These are phyloP conservation scores for Emericellopsis atlantica DNA, from an alignment of 2,329 filamentous ascomycete species.

Conservation along the genomic window DNA sequence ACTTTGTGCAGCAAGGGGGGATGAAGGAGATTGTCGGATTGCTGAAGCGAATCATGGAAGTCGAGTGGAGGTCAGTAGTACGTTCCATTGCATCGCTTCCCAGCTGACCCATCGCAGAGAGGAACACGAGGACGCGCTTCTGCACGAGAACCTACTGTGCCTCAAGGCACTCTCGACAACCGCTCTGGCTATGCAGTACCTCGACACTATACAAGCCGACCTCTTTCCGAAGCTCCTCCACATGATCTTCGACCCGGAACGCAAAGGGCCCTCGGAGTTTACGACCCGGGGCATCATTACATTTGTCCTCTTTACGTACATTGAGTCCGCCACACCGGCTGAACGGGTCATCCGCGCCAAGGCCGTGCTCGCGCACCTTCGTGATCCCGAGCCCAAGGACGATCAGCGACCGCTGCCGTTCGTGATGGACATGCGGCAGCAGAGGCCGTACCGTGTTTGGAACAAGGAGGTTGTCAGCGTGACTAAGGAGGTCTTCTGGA, in stretches of 20 bases:
- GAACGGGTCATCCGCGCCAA: conserved; percentile 58
- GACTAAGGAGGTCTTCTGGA: conserved; percentile 98
- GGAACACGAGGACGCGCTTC: conserved; percentile 85
- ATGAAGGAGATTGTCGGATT: conserved; percentile 85
- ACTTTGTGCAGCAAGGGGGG: conserved; percentile 77
- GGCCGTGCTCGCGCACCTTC: conserved; percentile 67
- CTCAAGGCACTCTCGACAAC: conserved; percentile 92
- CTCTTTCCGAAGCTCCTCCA: conserved; percentile 77
- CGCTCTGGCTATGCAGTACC: conserved; percentile 68
- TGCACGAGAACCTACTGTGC: conserved; percentile 86
- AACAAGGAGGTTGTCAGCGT: conserved; percentile 85
- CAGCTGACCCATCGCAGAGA: conserved; percentile 39
- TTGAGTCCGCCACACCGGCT: conserved; percentile 50
- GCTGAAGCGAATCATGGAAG: conserved; percentile 81
- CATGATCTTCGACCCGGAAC: conserved; percentile 95
- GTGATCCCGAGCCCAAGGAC: conserved; percentile 66
- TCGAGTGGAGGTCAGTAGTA: conserved; percentile 76
- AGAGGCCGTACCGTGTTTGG: conserved; percentile 86
- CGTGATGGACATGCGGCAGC: conserved; percentile 76
- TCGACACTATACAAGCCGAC: conserved; percentile 65
- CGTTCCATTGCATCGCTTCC: neutral
- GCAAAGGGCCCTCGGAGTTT: conserved; percentile 94
- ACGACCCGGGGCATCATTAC: conserved; percentile 85
- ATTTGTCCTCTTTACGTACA: conserved; percentile 78
- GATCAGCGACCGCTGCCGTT: conserved; percentile 69